Evolutionary conservation across 805 yeast species (phyloP).

Genomic region (Candida sakaeoensis): DNA sequence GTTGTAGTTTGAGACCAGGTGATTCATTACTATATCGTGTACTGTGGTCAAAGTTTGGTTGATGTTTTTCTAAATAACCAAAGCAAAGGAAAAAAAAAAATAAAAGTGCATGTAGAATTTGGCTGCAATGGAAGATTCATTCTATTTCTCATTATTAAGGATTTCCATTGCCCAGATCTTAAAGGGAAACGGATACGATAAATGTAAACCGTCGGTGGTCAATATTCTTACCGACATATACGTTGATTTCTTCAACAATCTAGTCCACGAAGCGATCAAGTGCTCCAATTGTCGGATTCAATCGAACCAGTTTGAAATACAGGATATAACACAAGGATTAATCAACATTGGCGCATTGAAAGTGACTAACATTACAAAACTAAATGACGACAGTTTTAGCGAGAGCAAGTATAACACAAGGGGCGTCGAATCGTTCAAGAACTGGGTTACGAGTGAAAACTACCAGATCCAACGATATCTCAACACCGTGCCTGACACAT

Average conservation of each 20-base stretch:
- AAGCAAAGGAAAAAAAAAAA: no score
- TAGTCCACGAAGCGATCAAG: constrained; percentile 48
- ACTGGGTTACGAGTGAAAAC: constrained; percentile 33
- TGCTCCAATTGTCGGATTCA: constrained; percentile 44
- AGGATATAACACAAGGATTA: constrained; percentile 72
- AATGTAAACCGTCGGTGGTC: constrained; percentile 65
- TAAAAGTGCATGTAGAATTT: no score
- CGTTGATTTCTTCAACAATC: constrained; percentile 54
- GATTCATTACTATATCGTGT: no score
- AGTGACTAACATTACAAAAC: constrained; percentile 6
- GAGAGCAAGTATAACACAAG: constrained; percentile 25
- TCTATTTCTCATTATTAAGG: constrained; percentile 35
- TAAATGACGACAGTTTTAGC: constrained; percentile 6
- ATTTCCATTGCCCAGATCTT: constrained; percentile 52
- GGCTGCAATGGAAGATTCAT: constrained; percentile 42
- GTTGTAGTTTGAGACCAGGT: no score
- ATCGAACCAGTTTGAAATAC: constrained; percentile 44
- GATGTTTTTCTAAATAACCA: no score
- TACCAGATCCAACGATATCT: constrained; percentile 20
- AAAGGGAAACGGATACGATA: constrained; percentile 80
- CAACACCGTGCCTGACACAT: constrained; percentile 26
- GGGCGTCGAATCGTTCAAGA: constrained; percentile 32
- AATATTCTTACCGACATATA: constrained; percentile 78
- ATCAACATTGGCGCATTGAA: constrained; percentile 57
- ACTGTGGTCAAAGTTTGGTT: no score